phyloP scores from a whole-genome alignment of 805 yeast genomes.

The Candida corydali region DNA sequence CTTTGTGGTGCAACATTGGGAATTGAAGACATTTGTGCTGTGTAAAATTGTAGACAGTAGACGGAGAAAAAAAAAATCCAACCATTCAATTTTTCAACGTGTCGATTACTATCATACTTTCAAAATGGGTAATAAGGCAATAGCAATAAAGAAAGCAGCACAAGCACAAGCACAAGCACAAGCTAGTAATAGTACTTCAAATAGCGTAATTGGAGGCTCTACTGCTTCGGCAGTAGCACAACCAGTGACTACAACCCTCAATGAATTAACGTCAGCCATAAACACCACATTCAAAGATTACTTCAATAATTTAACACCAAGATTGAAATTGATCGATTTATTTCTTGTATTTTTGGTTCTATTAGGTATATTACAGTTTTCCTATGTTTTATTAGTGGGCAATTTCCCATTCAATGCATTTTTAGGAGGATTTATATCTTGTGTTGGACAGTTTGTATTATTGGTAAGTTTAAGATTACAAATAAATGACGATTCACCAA shows the following conservation, averaged over 20 bases:
- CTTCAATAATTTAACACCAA: conserved; percentile 32
- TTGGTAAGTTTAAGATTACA: conserved; percentile 82
- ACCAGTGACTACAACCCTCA: conserved; percentile 12
- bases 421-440: conserved; percentile 83
- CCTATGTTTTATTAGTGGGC: conserved; percentile 72
- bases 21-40: background rate
- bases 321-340: conserved; percentile 66
- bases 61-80: no score
- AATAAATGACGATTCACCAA: conserved; percentile 20
- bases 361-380: conserved; percentile 74
- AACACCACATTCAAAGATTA: conserved; percentile 33
- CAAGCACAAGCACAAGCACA: conserved; percentile 6
- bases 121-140: conserved; percentile 6
- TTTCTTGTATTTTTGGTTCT: conserved; percentile 72
- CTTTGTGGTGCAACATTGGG: background rate
- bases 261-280: conserved; percentile 27
- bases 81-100: background rate
- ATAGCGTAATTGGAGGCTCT: no score
- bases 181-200: conserved; percentile 7
- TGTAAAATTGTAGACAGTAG: background rate
- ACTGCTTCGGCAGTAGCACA: background rate
- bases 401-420: conserved; percentile 97
- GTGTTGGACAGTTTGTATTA: conserved; percentile 94
- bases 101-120: no score
- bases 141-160: conserved; percentile 16